phyloP scores from a whole-genome alignment of 192 early-diverging fungal species.

The Umbelopsis vinacea region DNA sequence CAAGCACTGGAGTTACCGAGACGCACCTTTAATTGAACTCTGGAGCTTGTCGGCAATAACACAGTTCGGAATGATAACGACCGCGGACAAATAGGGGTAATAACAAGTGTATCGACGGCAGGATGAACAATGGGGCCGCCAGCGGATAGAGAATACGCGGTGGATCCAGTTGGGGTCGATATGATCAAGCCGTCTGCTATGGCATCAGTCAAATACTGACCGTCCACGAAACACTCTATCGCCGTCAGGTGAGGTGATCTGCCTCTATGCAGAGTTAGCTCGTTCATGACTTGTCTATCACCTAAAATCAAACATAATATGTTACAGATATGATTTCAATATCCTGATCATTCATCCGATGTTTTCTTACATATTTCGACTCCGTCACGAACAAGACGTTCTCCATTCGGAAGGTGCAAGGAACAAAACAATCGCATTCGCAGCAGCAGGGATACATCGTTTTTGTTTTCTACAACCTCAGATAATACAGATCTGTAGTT shows the following conservation, averaged over 20 bases:
- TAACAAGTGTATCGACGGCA: conserved; percentile 68
- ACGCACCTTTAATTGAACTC: conserved; percentile 63
- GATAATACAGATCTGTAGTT: conserved; percentile 63
- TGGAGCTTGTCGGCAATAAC: conserved; percentile 71
- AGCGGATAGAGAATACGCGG: conserved; percentile 88
- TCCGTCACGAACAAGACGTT: conserved; percentile 54
- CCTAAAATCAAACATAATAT: conserved; percentile 4
- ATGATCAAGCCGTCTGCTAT: conserved; percentile 68
- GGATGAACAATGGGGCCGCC: conserved; percentile 83
- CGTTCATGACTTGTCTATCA: conserved; percentile 79
- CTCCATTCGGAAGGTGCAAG: conserved; percentile 57
- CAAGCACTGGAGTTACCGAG: background rate
- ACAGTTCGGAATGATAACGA: conserved; percentile 86
- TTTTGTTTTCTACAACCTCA: conserved; percentile 65
- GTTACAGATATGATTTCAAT: too few species aligned
- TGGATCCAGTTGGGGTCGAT: conserved; percentile 90
- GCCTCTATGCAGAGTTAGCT: conserved; percentile 87
- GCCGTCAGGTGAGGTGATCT: conserved; percentile 81
- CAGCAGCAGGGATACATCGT: conserved; percentile 60
- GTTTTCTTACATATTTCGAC: conserved; percentile 44
- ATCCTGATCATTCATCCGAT: background rate
- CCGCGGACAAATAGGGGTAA: conserved; percentile 85
- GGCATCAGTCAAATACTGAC: conserved; percentile 76
- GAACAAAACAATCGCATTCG: conserved; percentile 81
- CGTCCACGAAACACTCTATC: conserved; percentile 81